Evolutionary conservation across 192 early-diverging fungal genomes (phyloP), one percentile per base, ranked within the genome.

Genomic region (Spinellus fusiger): DNA sequence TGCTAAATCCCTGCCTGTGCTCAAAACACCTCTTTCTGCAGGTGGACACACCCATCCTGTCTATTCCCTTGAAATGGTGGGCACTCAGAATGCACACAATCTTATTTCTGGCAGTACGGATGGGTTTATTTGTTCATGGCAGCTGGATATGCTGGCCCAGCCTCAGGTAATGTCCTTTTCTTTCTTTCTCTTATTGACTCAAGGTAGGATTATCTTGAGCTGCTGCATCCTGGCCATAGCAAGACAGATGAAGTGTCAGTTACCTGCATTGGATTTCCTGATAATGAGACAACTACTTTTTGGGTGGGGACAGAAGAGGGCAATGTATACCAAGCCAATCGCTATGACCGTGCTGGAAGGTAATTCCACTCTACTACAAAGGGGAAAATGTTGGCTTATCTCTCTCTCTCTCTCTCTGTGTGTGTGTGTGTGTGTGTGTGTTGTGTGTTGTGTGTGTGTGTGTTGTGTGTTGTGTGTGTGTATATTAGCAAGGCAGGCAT

Each of bases 291-390:
- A 7, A 80, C 93, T 5, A 84, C 89, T 1, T 98, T 96, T 69
- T 91, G 90, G 83, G 89, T 94, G 12, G 98, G 98, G 26, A 98
- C 95, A 0, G 98, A 97, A 67, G 95, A 98, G 66, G 96, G 98
- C 49, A 81, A 73, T 56, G 83, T 93, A 0, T 95, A 96, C 70
- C 93, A 96, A 69, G 98, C 86, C 10, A 98, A 96, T 75, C 83
- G 96, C 56, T 95, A 91, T 75, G 96, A 93, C 52, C 83, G 94
- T 25, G 94, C 98, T 52, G 95, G 93, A 76, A 90, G 88, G 89
- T 90, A 68, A 59, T 12, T 0, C 12, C 18, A 3, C 33, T 5
- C 33, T 16, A 12, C 12, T 16, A 18, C 44, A 53, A 38, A 3
- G 0, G 15, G 46, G 26, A 31, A 27, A 22, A 25, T 0, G 7